Conservation (phyloP, 1,284 basidiomycete species). For the Apiotrichum gamsii region DNA sequence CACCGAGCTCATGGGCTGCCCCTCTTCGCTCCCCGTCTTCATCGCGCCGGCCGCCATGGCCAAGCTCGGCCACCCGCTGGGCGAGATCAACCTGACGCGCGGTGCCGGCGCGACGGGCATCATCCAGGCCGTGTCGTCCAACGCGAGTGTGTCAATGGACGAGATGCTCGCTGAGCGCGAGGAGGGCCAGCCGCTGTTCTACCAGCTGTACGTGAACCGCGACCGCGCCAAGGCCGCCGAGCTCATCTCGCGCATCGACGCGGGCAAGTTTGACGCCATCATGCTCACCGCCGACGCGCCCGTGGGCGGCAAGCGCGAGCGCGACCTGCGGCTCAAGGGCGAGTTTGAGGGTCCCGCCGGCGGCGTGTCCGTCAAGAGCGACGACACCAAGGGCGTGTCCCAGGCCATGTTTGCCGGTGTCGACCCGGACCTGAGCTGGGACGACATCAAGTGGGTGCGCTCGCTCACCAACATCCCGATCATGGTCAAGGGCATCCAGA, state of each 20-base stretch:
- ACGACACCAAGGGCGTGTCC: conserved; percentile 34
- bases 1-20: conserved; percentile 68
- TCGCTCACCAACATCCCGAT: conserved; percentile 70
- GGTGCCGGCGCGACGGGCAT: conserved; percentile 66
- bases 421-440: conserved; percentile 41
- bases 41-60: conserved; percentile 79
- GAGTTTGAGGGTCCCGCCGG: conserved; percentile 42
- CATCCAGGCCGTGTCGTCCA: conserved; percentile 80
- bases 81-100: conserved; percentile 75
- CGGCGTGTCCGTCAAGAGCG: conserved; percentile 33
- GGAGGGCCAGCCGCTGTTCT: conserved; percentile 68
- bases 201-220: conserved; percentile 75
- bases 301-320: conserved; percentile 76
- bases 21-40: conserved; percentile 71
- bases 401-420: conserved; percentile 42
- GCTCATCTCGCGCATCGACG: conserved; percentile 65
- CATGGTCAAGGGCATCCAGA: conserved; percentile 67
- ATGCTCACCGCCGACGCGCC: conserved; percentile 88
- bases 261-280: conserved; percentile 61
- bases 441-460: conserved; percentile 58
- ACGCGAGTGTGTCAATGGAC: conserved; percentile 67
- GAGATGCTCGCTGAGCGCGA: conserved; percentile 48
- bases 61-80: conserved; percentile 81
- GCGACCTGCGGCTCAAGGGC: conserved; percentile 55
- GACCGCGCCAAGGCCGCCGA: conserved; percentile 63